These are phyloP conservation scores for Cyclocybe cylindracea DNA, from an alignment of 768 basidiomycete genomes.

Conservation along the genomic window DNA sequence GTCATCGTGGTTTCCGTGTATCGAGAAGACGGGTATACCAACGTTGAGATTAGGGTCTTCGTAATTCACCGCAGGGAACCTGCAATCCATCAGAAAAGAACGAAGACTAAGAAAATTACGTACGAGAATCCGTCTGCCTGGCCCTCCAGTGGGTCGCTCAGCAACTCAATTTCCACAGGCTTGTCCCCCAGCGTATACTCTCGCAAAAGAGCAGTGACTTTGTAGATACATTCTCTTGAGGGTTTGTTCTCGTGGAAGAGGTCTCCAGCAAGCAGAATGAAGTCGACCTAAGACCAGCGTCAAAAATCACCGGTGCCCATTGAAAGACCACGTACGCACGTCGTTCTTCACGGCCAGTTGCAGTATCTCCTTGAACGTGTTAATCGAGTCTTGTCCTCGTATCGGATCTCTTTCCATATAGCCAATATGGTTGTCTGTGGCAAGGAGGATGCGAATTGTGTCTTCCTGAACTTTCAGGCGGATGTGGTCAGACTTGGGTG, in stretches of 20 bases:
- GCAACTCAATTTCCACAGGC: slow-evolving; percentile 86
- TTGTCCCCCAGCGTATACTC: slow-evolving; percentile 89
- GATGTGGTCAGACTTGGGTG: background rate
- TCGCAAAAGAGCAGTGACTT: slow-evolving; percentile 84
- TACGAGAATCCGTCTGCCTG: slow-evolving; percentile 84
- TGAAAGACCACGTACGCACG: slow-evolving; percentile 41
- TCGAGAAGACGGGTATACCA: slow-evolving; percentile 96
- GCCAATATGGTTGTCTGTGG: slow-evolving; percentile 96
- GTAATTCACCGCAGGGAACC: slow-evolving; percentile 96
- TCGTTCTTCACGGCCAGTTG: slow-evolving; percentile 88
- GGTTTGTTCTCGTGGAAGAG: slow-evolving; percentile 98
- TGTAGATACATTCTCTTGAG: slow-evolving; percentile 85
- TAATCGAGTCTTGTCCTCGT: slow-evolving; percentile 92
- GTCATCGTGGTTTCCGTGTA: slow-evolving; percentile 99
- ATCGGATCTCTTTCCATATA: slow-evolving; percentile 94
- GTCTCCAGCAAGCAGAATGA: slow-evolving; percentile 93
- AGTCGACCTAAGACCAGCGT: slow-evolving; percentile 74
- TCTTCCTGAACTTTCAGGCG: slow-evolving; percentile 54
- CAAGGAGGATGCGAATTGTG: slow-evolving; percentile 82
- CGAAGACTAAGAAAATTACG: slow-evolving; percentile 25
- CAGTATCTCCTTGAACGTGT: slow-evolving; percentile 93
- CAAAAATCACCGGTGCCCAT: slow-evolving; percentile 4
- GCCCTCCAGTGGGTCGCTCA: slow-evolving; percentile 93
- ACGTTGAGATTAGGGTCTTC: slow-evolving; percentile 96
- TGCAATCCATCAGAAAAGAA: slow-evolving; percentile 27